Conservation (phyloP, 2,329 filamentous ascomycete genomes). For the Pestalotiopsis sp. region DNA sequence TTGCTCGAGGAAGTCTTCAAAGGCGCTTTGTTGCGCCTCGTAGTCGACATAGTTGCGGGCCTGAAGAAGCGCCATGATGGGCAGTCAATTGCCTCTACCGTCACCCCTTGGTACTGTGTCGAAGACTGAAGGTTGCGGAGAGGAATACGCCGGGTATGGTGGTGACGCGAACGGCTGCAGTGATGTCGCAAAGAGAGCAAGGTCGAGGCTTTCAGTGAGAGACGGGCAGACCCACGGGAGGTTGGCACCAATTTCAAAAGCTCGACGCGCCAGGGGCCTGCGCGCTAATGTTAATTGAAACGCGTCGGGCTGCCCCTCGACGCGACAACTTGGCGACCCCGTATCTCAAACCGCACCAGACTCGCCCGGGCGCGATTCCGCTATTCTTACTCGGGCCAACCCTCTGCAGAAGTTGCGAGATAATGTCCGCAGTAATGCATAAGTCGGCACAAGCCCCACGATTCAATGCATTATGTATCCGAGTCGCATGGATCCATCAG, state of each 20-base stretch:
- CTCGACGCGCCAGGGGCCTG: slow-evolving; percentile 1
- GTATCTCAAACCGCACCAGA: background rate
- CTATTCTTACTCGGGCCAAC: background rate
- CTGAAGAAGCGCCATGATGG: slow-evolving; percentile 79
- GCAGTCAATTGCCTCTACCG: slow-evolving; percentile 10
- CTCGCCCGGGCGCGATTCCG: background rate
- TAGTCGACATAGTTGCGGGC: slow-evolving; percentile 83
- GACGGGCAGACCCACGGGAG: background rate
- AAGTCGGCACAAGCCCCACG: background rate
- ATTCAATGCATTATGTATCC: background rate
- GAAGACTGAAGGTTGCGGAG: background rate
- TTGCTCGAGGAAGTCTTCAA: slow-evolving; percentile 82
- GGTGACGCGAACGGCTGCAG: background rate
- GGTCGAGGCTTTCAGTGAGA: background rate
- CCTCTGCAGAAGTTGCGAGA: background rate
- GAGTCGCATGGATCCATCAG: background rate
- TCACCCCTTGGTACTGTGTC: background rate
- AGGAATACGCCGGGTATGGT: background rate
- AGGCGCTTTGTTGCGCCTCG: slow-evolving; percentile 78
- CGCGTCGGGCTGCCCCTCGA: slow-evolving; percentile 4
- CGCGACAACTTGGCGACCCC: slow-evolving; percentile 2
- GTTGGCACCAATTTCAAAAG: slow-evolving; percentile 7
- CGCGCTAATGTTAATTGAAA: background rate
- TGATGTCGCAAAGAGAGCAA: background rate
- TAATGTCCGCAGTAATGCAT: background rate